These are phyloP conservation scores for Inga leiocalycina DNA, from an alignment of 306 rosid species.

Conservation along the genomic window DNA sequence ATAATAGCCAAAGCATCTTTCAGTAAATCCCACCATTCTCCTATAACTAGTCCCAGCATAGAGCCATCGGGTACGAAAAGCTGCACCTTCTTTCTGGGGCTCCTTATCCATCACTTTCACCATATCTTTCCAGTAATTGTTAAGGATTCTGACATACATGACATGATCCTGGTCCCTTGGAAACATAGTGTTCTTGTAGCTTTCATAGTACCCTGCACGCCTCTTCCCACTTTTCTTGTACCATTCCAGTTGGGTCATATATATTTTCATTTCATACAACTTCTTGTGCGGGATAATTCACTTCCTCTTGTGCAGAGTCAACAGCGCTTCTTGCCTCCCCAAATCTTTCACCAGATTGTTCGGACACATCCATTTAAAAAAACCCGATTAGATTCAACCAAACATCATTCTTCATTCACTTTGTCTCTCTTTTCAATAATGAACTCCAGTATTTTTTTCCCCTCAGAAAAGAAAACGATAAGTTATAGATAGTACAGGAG, in stretches of 20 bases:
- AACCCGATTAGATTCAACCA: not conserved
- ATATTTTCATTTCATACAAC: conserved; percentile 38
- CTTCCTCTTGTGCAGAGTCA: not conserved
- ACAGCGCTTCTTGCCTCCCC: not conserved
- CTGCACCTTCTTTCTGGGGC: conserved; percentile 51
- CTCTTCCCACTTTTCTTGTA: conserved; percentile 49
- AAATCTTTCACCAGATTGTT: conserved; percentile 11
- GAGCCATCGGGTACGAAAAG: conserved; percentile 46
- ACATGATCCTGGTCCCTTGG: conserved; percentile 14
- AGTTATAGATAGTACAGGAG: too few species aligned
- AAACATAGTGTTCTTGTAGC: conserved; percentile 29
- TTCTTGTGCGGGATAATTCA: conserved; percentile 27
- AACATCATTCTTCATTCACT: not conserved
- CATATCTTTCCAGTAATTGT: conserved; percentile 48
- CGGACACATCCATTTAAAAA: conserved; percentile 16
- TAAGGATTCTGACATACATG: conserved; percentile 34
- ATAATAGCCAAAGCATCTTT: not conserved
- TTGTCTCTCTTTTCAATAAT: too few species aligned
- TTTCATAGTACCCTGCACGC: conserved; percentile 55
- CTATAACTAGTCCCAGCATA: conserved; percentile 48
- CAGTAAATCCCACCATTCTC: conserved; percentile 47
- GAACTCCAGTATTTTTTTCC: not conserved
- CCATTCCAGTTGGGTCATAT: conserved; percentile 64
- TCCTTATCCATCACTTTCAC: conserved; percentile 50
- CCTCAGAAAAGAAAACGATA: not conserved